Conservation (phyloP, 2,329 filamentous ascomycete species). For the Onygenales sp. region DNA sequence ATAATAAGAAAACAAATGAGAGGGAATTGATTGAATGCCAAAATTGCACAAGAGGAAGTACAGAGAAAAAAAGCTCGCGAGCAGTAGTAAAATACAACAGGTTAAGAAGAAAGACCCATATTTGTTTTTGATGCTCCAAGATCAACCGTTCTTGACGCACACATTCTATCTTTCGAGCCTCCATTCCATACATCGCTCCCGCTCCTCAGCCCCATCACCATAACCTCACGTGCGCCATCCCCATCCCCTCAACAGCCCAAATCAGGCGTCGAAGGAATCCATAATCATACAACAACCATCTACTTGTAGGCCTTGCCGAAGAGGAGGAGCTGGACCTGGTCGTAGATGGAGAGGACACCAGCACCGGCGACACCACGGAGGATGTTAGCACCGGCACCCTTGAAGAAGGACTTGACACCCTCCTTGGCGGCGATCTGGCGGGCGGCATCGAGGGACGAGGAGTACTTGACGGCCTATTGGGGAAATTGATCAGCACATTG, state of each 20-base stretch:
- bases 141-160: constrained; percentile 33
- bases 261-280: neutral
- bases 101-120: constrained; percentile 34
- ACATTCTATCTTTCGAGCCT: constrained; percentile 24
- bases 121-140: constrained; percentile 34
- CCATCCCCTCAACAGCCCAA: constrained; percentile 10
- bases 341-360: constrained; percentile 99
- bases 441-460: constrained; percentile 87
- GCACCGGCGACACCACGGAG: constrained; percentile 99
- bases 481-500: constrained; percentile 2
- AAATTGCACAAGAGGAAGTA: constrained; percentile 12
- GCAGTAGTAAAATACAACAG: constrained; percentile 36
- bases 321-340: constrained; percentile 97
- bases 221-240: constrained; percentile 25
- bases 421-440: constrained; percentile 93
- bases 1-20: constrained; percentile 4
- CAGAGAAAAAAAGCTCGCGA: constrained; percentile 30
- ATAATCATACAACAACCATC: constrained; percentile 7
- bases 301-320: constrained; percentile 99
- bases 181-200: constrained; percentile 18
- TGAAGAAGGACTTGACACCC: constrained; percentile 99
- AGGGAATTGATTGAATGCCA: constrained; percentile 11
- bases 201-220: constrained; percentile 13
- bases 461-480: constrained; percentile 97
- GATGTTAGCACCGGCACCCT: constrained; percentile 99